Evolutionary conservation across 495 filamentous ascomycete genomes (phyloP), one percentile per base, ranked within the genome.

Genomic region (Penicillium desertorum): DNA sequence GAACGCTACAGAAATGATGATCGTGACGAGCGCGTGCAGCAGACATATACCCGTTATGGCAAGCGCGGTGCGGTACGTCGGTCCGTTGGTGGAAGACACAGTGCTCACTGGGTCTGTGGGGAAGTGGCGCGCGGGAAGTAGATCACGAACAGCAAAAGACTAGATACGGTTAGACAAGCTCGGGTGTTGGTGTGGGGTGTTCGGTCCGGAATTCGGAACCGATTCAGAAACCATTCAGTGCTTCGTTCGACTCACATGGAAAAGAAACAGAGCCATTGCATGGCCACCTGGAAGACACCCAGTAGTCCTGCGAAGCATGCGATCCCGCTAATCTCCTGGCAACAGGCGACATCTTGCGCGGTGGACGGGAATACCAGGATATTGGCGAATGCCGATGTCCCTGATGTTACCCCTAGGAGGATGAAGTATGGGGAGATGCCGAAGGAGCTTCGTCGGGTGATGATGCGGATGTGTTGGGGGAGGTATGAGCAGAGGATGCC

Each of bases 371-470:
- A 84, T 0, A 89, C 84, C 12, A 98, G 79, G 67, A 98, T 96
- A 66, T 98, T 98, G 16, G 88, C 89, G 67, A 98, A 88, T 16
- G 89, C 85, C 53, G 88, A 89, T 11, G 92, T 96, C 47, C 86
- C 86, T 9, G 90, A 93, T 2, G 91, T 96, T 19, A 87, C 88
- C 47, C 95, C 94, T 23, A 98, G 87, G 17, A 98, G 85, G 56
- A 98, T 83, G 64, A 96, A 98, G 65, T 90, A 90, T 3, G 94
- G 93, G 29, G 91, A 96, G 51, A 98, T 93, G 45, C 94, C 94
- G 73, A 92, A 91, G n/a, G 95, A 96, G 45, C 89, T 92, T 48
- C 88, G 84, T 34, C 91, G 84, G 42, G 81, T 72, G 61, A 96
- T 89, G 76, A 98, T 98, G 57, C 92, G 90, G 69, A 86, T 78